These are phyloP conservation scores for Fomitopsis serialis DNA, from an alignment of 768 basidiomycete species.

Conservation along the genomic window DNA sequence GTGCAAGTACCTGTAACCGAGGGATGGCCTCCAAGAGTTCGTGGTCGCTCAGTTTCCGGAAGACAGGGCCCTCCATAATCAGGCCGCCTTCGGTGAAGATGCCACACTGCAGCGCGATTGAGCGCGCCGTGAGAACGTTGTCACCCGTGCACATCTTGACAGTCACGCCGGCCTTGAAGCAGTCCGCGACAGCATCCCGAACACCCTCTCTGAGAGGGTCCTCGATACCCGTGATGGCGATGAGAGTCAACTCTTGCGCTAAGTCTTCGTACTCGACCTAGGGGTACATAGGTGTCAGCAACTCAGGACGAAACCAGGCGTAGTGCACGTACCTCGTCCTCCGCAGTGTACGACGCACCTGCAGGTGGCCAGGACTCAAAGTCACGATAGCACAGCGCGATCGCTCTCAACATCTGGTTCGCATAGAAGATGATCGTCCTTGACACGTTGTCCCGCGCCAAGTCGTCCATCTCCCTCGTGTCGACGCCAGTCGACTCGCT, in stretches of 20 bases:
- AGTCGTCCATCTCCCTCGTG: conserved; percentile 55
- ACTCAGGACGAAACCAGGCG: not conserved
- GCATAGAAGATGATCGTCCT: conserved; percentile 98
- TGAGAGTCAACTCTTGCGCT: conserved; percentile 69
- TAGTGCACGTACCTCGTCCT: conserved; percentile 46
- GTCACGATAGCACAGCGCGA: conserved; percentile 91
- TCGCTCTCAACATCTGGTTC: conserved; percentile 91
- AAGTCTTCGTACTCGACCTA: conserved; percentile 69
- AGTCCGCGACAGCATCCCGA: conserved; percentile 80
- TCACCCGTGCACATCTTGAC: conserved; percentile 99
- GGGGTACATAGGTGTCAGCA: not conserved
- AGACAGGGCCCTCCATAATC: conserved; percentile 97
- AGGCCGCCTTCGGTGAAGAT: conserved; percentile 92
- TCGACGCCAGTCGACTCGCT: conserved; percentile 36
- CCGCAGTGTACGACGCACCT: conserved; percentile 32
- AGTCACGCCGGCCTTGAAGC: conserved; percentile 81
- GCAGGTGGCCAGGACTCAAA: conserved; percentile 81
- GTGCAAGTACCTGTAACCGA: conserved; percentile 91
- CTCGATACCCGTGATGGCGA: conserved; percentile 92
- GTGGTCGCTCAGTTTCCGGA: conserved; percentile 65
- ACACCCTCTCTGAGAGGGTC: conserved; percentile 93
- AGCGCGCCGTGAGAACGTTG: conserved; percentile 92
- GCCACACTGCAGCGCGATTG: conserved; percentile 93
- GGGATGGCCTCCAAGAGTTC: conserved; percentile 85
- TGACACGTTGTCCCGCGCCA: conserved; percentile 76